Percentiles rank a stretch among this genome's conserved stretches.
Evolutionary conservation across 805 yeast species (phyloP).

Genomic region (Pichia thaimueangensis): DNA sequence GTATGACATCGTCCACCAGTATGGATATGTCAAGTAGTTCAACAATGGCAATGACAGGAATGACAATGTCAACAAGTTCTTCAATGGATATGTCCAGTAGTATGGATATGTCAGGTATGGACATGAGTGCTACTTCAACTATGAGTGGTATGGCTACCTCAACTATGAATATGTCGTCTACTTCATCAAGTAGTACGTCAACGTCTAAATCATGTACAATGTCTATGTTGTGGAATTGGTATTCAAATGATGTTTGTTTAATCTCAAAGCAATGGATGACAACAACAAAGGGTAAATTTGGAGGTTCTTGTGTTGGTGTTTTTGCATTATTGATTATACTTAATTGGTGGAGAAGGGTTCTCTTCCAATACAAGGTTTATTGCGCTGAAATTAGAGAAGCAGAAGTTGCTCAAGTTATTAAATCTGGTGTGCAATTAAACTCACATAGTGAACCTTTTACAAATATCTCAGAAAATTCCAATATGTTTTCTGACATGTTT

Average conservation of each 20-base stretch:
- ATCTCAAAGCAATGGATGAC: slow-evolving; percentile 16
- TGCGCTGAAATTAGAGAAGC: slow-evolving; percentile 7
- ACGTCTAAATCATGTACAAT: slow-evolving; percentile 11
- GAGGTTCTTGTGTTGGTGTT: slow-evolving; percentile 19
- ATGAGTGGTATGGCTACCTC: slow-evolving; percentile 7
- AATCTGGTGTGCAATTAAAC: slow-evolving; percentile 1
- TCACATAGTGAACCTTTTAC: background rate
- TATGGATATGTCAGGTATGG: slow-evolving; percentile 5
- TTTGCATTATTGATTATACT: slow-evolving; percentile 12
- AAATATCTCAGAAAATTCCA: background rate
- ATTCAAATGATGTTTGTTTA: slow-evolving; percentile 15
- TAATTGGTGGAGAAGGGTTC: slow-evolving; percentile 18
- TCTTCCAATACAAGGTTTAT: slow-evolving; percentile 11
- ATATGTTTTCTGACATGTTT: slow-evolving; percentile 6
- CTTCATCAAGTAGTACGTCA: background rate
- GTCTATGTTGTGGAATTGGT: slow-evolving; percentile 22
- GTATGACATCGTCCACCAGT: background rate
- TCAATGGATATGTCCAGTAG: slow-evolving; percentile 1
- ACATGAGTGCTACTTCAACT: slow-evolving; percentile 4
- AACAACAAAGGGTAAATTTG: slow-evolving; percentile 14
- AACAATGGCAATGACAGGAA: slow-evolving; percentile 4
- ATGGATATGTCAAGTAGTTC: slow-evolving; percentile 8
- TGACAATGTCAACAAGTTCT: slow-evolving; percentile 4
- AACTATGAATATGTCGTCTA: background rate
- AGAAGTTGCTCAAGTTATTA: slow-evolving; percentile 8